Conservation (phyloP, 192 early-diverging fungal species). For the Chytriomyces confervae region DNA sequence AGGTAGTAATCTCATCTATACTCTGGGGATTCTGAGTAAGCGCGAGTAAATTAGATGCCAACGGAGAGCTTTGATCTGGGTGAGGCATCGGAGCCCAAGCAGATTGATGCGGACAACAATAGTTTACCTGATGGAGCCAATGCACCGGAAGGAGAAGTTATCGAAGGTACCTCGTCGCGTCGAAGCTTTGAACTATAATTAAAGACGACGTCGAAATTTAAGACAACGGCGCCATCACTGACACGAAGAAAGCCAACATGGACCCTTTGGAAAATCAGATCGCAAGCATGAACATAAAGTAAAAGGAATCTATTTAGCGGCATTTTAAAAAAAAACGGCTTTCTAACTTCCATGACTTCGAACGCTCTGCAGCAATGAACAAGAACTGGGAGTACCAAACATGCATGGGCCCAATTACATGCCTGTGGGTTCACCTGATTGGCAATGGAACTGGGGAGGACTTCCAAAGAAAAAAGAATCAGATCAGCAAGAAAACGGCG, state of each 20-base stretch:
- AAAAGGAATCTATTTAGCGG: not conserved
- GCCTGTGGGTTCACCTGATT: constrained; percentile 49
- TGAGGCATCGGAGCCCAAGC: constrained; percentile 26
- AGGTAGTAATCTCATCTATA: constrained; percentile 15
- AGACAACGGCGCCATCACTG: no score
- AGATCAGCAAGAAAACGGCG: not conserved
- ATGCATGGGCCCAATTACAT: not conserved
- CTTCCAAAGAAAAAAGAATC: constrained; percentile 61
- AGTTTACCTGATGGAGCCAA: not conserved
- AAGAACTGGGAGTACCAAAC: constrained; percentile 39
- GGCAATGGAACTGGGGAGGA: constrained; percentile 79
- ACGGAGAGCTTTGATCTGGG: constrained; percentile 45
- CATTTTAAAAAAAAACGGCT: not conserved
- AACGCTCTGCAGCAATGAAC: constrained; percentile 48
- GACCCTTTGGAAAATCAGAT: constrained; percentile 19
- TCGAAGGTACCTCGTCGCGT: no score
- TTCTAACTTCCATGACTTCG: constrained; percentile 68
- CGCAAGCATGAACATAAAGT: constrained; percentile 1
- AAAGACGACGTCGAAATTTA: no score
- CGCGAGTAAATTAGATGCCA: constrained; percentile 8
- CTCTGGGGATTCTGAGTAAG: not conserved
- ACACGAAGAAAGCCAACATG: not conserved
- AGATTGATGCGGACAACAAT: not conserved
- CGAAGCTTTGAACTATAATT: no score
- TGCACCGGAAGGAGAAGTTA: not conserved